Percentiles rank a stretch among this genome's conserved stretches.
These are phyloP conservation scores for Albatrellus ellisii DNA, from an alignment of 768 basidiomycete genomes.

Conservation along the genomic window DNA sequence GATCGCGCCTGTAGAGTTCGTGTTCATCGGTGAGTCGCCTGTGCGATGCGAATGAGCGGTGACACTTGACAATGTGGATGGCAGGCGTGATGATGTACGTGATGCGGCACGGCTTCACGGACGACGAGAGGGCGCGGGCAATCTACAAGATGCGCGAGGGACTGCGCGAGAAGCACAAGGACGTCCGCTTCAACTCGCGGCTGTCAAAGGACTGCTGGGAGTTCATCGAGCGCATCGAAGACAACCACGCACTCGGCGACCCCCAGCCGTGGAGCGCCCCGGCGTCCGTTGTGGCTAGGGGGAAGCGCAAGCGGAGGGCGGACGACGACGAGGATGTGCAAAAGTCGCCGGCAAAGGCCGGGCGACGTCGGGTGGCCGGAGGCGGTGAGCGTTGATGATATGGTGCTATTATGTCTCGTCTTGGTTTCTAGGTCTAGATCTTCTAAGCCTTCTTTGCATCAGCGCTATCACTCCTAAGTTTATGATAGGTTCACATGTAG, in stretches of 20 bases:
- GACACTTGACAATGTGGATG: neutral
- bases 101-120: conserved; percentile 24
- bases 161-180: conserved; percentile 42
- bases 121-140: conserved; percentile 37
- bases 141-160: conserved; percentile 42
- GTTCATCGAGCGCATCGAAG: conserved; percentile 29
- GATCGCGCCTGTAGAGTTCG: conserved; percentile 65
- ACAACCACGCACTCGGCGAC: conserved; percentile 13
- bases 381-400: no score
- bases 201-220: conserved; percentile 48
- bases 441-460: no score
- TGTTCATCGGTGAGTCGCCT: conserved; percentile 54
- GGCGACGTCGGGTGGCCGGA: neutral
- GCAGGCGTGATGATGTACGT: conserved; percentile 56
- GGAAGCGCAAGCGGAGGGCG: conserved; percentile 21
- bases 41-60: neutral
- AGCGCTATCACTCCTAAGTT: no score
- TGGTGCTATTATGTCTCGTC: no score
- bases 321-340: conserved; percentile 22
- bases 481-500: no score
- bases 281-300: conserved; percentile 9
- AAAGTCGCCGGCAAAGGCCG: conserved; percentile 23
- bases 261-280: conserved; percentile 2
- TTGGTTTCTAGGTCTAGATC: no score
- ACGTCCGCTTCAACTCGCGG: conserved; percentile 48